Percentiles rank a stretch among this genome's conserved stretches.
These are phyloP conservation scores for Diatrype stigma DNA, from an alignment of 2,329 filamentous ascomycete genomes.

Conservation along the genomic window DNA sequence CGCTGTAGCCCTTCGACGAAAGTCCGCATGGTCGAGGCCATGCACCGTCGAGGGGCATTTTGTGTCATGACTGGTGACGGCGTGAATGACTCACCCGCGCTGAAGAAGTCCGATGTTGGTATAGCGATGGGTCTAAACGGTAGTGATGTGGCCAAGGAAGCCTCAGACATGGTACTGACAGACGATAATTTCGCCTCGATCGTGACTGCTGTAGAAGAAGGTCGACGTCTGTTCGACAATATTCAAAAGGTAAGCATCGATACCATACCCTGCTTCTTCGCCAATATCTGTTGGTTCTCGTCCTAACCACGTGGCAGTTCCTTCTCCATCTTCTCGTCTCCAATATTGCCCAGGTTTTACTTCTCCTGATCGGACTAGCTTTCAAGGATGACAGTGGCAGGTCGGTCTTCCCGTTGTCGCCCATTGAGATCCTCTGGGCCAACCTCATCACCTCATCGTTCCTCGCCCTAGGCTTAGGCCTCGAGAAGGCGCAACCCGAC, in stretches of 20 bases:
- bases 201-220: slow-evolving; percentile 67
- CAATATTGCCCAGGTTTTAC: slow-evolving; percentile 66
- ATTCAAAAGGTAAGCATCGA: slow-evolving; percentile 62
- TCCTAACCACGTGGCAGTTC: slow-evolving; percentile 36
- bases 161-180: slow-evolving; percentile 81
- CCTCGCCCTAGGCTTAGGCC: slow-evolving; percentile 66
- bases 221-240: slow-evolving; percentile 66
- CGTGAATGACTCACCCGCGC: slow-evolving; percentile 69
- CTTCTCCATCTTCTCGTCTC: slow-evolving; percentile 63
- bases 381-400: slow-evolving; percentile 58
- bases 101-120: slow-evolving; percentile 70
- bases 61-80: slow-evolving; percentile 74
- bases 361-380: slow-evolving; percentile 63
- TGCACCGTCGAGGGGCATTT: slow-evolving; percentile 63
- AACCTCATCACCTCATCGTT: slow-evolving; percentile 71
- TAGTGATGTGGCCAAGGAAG: slow-evolving; percentile 73
- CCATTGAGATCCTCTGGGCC: slow-evolving; percentile 72
- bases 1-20: slow-evolving; percentile 68
- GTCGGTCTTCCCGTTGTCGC: slow-evolving; percentile 67
- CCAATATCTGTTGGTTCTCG: slow-evolving; percentile 10
- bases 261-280: background rate
- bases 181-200: slow-evolving; percentile 87
- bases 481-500: slow-evolving; percentile 65
- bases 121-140: slow-evolving; percentile 71
- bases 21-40: slow-evolving; percentile 71